Percentiles rank a stretch among this genome's conserved stretches.
Conservation (phyloP, 2,329 filamentous ascomycete genomes). For the Colletotrichum sp. region DNA sequence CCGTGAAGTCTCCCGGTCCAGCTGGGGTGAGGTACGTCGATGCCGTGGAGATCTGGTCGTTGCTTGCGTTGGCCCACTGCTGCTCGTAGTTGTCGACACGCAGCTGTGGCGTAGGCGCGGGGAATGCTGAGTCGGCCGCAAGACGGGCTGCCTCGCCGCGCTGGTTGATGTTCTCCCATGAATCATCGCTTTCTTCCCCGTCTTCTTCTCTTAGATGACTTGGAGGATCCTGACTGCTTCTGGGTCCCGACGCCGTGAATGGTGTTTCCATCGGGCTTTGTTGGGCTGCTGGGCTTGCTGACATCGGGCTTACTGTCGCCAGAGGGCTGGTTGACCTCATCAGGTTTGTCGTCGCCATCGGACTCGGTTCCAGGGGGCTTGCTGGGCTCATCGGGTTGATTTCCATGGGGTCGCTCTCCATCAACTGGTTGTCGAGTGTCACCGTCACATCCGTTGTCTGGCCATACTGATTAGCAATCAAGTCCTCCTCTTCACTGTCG, state of each 20-base stretch:
- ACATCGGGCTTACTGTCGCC: background rate
- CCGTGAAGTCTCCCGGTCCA: constrained; percentile 12
- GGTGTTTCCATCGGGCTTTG: background rate
- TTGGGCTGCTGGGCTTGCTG: background rate
- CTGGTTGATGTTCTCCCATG: constrained; percentile 11
- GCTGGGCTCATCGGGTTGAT: background rate
- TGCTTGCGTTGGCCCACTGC: constrained; percentile 11
- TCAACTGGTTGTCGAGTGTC: background rate
- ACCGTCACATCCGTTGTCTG: constrained; percentile 7
- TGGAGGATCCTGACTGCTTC: constrained; percentile 5
- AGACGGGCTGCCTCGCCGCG: background rate
- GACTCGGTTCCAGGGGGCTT: background rate
- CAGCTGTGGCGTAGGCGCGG: background rate
- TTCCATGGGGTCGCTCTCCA: background rate
- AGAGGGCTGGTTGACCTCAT: background rate
- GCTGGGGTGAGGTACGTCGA: background rate
- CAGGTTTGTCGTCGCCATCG: background rate
- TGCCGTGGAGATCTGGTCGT: constrained; percentile 3
- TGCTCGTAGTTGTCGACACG: constrained; percentile 9
- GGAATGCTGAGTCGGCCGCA: background rate
- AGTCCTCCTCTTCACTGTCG: constrained; percentile 12
- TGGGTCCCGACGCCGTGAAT: background rate
- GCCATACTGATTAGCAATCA: constrained; percentile 14
- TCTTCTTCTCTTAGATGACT: constrained; percentile 18
- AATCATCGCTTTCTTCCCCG: constrained; percentile 21